These are phyloP conservation scores for Stipa capillata DNA, from an alignment of 176 grass and related monocot species.

Conservation along the genomic window DNA sequence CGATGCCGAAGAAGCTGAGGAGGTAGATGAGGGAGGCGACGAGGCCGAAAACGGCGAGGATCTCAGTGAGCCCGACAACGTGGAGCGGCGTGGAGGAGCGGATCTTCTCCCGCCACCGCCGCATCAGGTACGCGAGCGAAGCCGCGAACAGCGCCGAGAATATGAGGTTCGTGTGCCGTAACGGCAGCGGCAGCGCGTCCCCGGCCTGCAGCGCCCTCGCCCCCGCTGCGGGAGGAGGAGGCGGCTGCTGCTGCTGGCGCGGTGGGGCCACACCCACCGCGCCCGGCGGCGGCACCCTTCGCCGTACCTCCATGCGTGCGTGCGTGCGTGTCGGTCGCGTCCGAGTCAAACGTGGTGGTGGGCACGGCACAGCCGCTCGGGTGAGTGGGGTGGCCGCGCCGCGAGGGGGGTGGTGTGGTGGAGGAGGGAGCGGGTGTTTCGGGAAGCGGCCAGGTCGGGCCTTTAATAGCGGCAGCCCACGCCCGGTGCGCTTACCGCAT, in stretches of 20 bases:
- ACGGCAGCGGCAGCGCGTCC: slow-evolving; percentile 73
- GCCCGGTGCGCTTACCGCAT: no score
- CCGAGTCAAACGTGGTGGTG: no score
- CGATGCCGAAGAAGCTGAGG: slow-evolving; percentile 99
- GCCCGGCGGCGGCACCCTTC: neutral
- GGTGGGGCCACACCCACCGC: neutral
- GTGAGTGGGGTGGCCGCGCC: no score
- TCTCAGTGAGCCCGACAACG: slow-evolving; percentile 58
- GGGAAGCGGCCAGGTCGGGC: no score
- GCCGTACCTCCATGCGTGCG: no score
- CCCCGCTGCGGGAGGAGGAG: neutral
- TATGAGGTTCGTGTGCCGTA: slow-evolving; percentile 86
- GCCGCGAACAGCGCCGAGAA: slow-evolving; percentile 75
- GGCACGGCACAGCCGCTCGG: no score
- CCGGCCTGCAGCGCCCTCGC: slow-evolving; percentile 58
- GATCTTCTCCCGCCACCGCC: slow-evolving; percentile 94
- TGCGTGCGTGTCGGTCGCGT: no score
- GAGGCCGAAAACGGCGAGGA: slow-evolving; percentile 78
- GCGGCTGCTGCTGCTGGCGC: neutral
- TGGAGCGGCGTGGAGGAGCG: slow-evolving; percentile 76
- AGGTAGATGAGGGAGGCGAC: slow-evolving; percentile 94
- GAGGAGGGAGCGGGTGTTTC: no score
- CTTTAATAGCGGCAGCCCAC: no score
- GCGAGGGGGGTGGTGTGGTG: no score
- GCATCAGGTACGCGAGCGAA: slow-evolving; percentile 76